Conservation (phyloP, 345 rosid genomes). For the Firmiana major region DNA sequence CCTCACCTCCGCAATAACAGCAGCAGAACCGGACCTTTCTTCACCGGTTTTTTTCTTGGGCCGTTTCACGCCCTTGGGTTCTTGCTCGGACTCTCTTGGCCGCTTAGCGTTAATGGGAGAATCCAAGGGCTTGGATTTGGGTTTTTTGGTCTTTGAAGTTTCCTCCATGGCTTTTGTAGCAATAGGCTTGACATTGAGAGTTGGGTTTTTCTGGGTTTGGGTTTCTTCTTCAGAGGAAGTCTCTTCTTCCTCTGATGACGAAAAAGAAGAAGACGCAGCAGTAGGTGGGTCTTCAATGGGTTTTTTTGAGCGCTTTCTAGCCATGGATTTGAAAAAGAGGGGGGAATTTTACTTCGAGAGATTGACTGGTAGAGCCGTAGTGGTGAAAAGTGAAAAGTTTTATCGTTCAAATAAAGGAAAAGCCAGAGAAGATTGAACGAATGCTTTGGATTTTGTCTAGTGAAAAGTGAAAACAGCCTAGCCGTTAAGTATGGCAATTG, state of each 20-base stretch:
- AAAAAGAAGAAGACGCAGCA: slow-evolving; percentile 20
- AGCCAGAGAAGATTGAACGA: not conserved
- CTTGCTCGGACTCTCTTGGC: not conserved
- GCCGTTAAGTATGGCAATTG: not conserved
- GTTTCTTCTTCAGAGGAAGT: not conserved
- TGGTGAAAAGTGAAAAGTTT: not conserved
- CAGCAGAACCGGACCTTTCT: not conserved
- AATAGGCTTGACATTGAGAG: not conserved
- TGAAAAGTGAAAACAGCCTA: not conserved
- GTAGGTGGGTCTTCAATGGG: slow-evolving; percentile 30
- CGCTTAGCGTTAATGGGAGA: slow-evolving; percentile 7
- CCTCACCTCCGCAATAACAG: not conserved
- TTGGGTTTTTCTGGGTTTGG: not conserved
- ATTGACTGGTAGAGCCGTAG: no score
- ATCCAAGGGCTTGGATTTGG: slow-evolving; percentile 2
- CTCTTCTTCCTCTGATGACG: not conserved
- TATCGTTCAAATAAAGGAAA: no score
- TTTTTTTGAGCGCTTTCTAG: slow-evolving; percentile 23
- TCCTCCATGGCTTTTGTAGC: slow-evolving; percentile 9
- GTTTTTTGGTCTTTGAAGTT: not conserved
- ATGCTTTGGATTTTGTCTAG: no score
- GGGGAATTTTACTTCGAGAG: not conserved
- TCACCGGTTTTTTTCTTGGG: not conserved
- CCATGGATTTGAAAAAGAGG: slow-evolving; percentile 11
- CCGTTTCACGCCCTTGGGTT: not conserved